phyloP scores from a whole-genome alignment of 352 stramenopile genomes.

The Globisporangium takayamanum region DNA sequence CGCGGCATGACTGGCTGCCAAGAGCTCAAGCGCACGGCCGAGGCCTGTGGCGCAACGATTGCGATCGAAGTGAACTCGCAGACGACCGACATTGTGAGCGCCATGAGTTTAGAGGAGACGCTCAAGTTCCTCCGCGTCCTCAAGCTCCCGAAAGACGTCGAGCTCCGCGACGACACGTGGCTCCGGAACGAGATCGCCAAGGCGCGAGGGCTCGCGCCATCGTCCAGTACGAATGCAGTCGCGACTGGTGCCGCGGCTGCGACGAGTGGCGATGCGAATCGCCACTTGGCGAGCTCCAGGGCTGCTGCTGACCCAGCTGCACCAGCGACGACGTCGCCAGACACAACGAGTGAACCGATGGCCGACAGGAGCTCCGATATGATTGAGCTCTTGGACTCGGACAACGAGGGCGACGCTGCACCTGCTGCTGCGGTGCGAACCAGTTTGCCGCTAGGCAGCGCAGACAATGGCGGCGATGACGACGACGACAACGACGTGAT shows the following conservation, averaged over 20 bases:
- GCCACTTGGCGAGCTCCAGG: neutral
- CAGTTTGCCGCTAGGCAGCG: neutral
- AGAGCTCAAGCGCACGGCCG: slow-evolving; percentile 53
- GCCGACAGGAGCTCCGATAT: slow-evolving; percentile 32
- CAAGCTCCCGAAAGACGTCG: slow-evolving; percentile 64
- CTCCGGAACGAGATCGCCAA: slow-evolving; percentile 65
- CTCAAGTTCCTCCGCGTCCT: slow-evolving; percentile 62
- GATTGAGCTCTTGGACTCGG: slow-evolving; percentile 56
- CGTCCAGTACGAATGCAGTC: neutral
- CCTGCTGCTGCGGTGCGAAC: neutral
- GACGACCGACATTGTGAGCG: slow-evolving; percentile 75
- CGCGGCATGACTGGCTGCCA: slow-evolving; percentile 65
- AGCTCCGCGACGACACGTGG: slow-evolving; percentile 64
- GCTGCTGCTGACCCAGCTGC: slow-evolving; percentile 6
- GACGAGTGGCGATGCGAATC: neutral
- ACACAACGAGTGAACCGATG: slow-evolving; percentile 4
- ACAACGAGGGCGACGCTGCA: slow-evolving; percentile 25
- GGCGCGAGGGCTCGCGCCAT: slow-evolving; percentile 23
- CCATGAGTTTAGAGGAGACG: slow-evolving; percentile 48
- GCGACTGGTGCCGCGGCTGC: neutral
- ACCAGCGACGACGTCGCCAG: slow-evolving; percentile 8
- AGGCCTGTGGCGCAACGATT: slow-evolving; percentile 52
- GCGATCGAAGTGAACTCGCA: slow-evolving; percentile 75
- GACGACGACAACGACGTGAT: slow-evolving; percentile 20
- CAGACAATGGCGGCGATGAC: neutral